These are phyloP conservation scores for Solanum pinnatisectum DNA, from an alignment of 257 asterid species.

Conservation along the genomic window DNA sequence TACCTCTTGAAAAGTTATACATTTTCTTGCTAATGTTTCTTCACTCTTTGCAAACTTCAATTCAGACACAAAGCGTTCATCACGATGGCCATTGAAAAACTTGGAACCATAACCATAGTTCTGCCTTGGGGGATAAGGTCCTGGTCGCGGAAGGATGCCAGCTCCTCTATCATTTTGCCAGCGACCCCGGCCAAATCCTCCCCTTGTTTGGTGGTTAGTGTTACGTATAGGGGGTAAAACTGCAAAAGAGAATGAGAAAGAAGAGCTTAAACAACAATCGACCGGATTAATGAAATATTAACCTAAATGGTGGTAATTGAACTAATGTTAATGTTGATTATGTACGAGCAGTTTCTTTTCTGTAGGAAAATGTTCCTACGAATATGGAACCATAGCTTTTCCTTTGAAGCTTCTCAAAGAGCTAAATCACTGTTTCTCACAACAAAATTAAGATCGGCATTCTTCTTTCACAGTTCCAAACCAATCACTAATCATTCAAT, in stretches of 20 bases:
- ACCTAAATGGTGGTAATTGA: background rate
- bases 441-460: background rate
- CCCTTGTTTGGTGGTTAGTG: conserved; percentile 56
- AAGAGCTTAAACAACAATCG: background rate
- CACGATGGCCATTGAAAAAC: conserved; percentile 47
- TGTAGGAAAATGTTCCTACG: background rate
- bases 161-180: conserved; percentile 73
- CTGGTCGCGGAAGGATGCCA: conserved; percentile 71
- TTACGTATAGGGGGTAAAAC: conserved; percentile 57
- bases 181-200: conserved; percentile 69
- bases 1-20: conserved; percentile 81
- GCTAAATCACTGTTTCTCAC: background rate
- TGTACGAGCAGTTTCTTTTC: background rate
- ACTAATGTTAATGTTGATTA: background rate
- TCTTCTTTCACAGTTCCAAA: background rate
- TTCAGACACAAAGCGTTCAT: conserved; percentile 81
- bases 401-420: background rate
- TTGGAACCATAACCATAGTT: conserved; percentile 43
- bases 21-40: conserved; percentile 86
- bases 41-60: conserved; percentile 85
- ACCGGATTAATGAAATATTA: background rate
- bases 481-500: background rate
- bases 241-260: conserved; percentile 20
- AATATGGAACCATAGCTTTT: background rate
- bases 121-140: conserved; percentile 59